phyloP scores from a whole-genome alignment of 225 moss, liverwort and hornwort species.

The Bryoerythrophyllum caledonicum region DNA sequence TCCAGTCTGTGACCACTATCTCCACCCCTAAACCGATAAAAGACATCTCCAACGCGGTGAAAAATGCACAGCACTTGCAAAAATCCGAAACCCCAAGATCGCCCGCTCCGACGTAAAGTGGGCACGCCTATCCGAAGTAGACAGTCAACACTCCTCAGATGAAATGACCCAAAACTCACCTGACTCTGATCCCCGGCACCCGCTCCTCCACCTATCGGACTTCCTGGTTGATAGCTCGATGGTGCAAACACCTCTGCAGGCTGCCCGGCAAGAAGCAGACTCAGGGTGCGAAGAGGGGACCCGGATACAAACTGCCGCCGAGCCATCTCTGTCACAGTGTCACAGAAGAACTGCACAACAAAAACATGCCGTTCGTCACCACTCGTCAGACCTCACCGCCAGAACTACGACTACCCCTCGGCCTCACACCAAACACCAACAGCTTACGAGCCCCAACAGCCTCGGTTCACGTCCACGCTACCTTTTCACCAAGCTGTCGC shows the following conservation, averaged over 20 bases:
- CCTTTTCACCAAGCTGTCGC: constrained; percentile 98
- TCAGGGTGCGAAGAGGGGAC: constrained; percentile 75
- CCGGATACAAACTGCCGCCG: constrained; percentile 66
- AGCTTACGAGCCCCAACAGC: not conserved
- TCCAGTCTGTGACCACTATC: not conserved
- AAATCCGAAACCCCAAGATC: constrained; percentile 33
- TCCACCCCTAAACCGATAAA: not conserved
- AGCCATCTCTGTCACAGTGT: constrained; percentile 78
- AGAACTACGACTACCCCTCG: not conserved
- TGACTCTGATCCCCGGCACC: constrained; percentile 46
- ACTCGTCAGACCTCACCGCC: not conserved
- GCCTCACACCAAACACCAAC: not conserved
- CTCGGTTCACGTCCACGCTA: constrained; percentile 20
- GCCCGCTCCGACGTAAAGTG: not conserved
- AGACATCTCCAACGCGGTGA: not conserved
- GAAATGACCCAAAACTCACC: constrained; percentile 33
- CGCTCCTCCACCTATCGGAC: constrained; percentile 37
- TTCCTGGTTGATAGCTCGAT: constrained; percentile 38
- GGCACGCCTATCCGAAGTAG: not conserved
- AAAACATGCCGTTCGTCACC: constrained; percentile 20
- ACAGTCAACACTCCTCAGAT: not conserved
- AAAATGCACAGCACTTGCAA: not conserved
- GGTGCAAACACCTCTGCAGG: constrained; percentile 87
- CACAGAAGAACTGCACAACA: constrained; percentile 66
- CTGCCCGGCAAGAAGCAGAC: constrained; percentile 89